Evolutionary conservation across 192 early-diverging fungal species (phyloP).

Genomic region (Nowakowskiella sp.): DNA sequence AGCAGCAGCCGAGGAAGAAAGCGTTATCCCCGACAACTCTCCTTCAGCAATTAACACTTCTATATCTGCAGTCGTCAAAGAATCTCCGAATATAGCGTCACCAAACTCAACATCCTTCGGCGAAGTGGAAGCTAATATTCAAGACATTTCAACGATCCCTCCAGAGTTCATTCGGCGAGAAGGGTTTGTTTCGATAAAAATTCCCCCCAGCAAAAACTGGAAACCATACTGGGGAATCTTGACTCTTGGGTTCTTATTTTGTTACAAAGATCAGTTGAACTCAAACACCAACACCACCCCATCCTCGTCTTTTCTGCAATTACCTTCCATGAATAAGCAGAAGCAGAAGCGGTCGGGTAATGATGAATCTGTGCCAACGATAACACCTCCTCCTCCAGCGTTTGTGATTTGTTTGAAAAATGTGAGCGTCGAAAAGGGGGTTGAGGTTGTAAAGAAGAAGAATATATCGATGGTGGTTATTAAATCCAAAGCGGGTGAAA

Average conservation of each 20-base stretch:
- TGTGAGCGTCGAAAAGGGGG: constrained; percentile 24
- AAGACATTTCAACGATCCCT: constrained; percentile 29
- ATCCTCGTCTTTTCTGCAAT: too few species aligned
- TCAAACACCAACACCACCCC: too few species aligned
- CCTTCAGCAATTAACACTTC: neutral
- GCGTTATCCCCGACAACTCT: neutral
- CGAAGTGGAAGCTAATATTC: neutral
- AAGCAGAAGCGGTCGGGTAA: too few species aligned
- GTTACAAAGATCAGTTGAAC: constrained; percentile 39
- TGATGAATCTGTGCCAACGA: too few species aligned
- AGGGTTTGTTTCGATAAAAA: constrained; percentile 28
- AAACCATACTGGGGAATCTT: constrained; percentile 25
- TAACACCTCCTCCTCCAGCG: too few species aligned
- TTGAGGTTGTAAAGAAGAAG: constrained; percentile 37
- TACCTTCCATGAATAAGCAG: too few species aligned
- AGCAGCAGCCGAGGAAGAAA: neutral
- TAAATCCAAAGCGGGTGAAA: too few species aligned
- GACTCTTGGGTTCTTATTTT: constrained; percentile 40
- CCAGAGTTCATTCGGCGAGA: constrained; percentile 38
- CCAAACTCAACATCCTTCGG: too few species aligned
- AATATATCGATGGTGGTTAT: too few species aligned
- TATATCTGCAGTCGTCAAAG: too few species aligned
- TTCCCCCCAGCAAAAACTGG: constrained; percentile 27
- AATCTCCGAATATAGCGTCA: too few species aligned
- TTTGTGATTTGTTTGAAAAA: constrained; percentile 26